phyloP scores from a whole-genome alignment of 1,284 basidiomycete species.

The Irpex sp. region DNA sequence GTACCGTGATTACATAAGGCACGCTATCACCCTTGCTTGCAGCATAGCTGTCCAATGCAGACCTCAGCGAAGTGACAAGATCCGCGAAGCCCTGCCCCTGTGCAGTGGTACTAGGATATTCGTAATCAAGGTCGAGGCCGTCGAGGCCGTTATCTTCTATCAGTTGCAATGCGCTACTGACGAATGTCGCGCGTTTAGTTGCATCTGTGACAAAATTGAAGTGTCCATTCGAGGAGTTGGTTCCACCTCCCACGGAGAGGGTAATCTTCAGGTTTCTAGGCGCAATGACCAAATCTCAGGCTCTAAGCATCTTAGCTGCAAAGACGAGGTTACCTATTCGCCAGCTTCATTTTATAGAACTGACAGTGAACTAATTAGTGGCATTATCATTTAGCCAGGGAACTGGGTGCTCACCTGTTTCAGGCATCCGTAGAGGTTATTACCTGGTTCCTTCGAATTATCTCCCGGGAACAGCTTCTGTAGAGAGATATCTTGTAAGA shows the following conservation, averaged over 20 bases:
- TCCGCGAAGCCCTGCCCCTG: slow-evolving; percentile 59
- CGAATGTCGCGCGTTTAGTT: slow-evolving; percentile 64
- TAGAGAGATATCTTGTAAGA: not conserved
- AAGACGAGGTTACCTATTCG: slow-evolving; percentile 41
- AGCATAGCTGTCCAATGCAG: slow-evolving; percentile 50
- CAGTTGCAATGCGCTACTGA: slow-evolving; percentile 64
- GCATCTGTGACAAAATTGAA: slow-evolving; percentile 60
- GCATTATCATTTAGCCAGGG: not conserved
- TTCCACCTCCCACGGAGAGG: slow-evolving; percentile 76
- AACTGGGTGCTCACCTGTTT: slow-evolving; percentile 62
- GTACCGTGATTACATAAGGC: slow-evolving; percentile 55
- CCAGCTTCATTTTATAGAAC: slow-evolving; percentile 66
- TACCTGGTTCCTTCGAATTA: slow-evolving; percentile 60
- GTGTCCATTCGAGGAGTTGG: slow-evolving; percentile 66
- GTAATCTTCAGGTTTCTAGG: slow-evolving; percentile 71
- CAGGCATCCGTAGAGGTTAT: slow-evolving; percentile 83
- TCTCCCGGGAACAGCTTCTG: slow-evolving; percentile 68
- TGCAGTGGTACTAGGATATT: slow-evolving; percentile 50
- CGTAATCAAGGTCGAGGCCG: slow-evolving; percentile 76
- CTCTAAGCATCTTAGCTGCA: no score
- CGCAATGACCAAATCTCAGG: no score
- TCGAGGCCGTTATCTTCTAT: slow-evolving; percentile 89
- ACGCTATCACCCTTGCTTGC: slow-evolving; percentile 53
- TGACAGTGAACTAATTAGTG: slow-evolving; percentile 11
- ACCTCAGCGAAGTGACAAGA: slow-evolving; percentile 52